Evolutionary conservation across 768 basidiomycete species (phyloP), one percentile per base, ranked within the genome.

Genomic region (Mycena haematopus): DNA sequence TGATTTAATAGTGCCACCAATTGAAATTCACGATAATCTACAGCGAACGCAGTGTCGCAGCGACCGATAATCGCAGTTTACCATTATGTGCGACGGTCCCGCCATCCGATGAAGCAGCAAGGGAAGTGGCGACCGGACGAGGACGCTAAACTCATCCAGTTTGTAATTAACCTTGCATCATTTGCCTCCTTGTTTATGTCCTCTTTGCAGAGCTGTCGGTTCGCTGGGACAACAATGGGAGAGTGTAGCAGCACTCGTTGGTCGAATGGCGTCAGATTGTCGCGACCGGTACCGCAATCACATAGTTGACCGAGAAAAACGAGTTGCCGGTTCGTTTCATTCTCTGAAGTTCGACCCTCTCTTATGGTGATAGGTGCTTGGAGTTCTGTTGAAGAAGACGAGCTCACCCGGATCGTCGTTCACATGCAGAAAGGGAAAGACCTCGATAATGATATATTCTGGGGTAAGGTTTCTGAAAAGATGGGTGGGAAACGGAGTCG

Each of bases 221-320:
- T 82, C 86, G 51, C 74, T 87, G 25, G 93, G 93, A 15, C 88
- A 90, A 65, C 84, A 87, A 70, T 95, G 93, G 93, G 89, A 92
- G 75, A 90, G 87, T 69, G 83, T 95, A 46, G 86, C 89, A 69
- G 75, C 75, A 45, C 72, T 80, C 21, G 91, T 95, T 6, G 90
- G 90, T 25, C 82, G 93, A 45, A 88, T 86, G 82, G 86, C 90
- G 19, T 79, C 87, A 3, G 93, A 95, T 71, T 95, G 93, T 74
- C 84, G 93, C 11, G 93, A 95, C 74, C 83, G 93, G 57, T 94
- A 88, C 74, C 87, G 93, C 55, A 95, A 95, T 71, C 90, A 95
- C 68, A 83, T 95, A 29, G 80, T 86, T 21, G 84, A 89, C 65
- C 83, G 86, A 17, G 88, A 88, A 24, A 78, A 83, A 14, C 86